Conservation (phyloP, 768 basidiomycete genomes). For the Suillus subaureus region DNA sequence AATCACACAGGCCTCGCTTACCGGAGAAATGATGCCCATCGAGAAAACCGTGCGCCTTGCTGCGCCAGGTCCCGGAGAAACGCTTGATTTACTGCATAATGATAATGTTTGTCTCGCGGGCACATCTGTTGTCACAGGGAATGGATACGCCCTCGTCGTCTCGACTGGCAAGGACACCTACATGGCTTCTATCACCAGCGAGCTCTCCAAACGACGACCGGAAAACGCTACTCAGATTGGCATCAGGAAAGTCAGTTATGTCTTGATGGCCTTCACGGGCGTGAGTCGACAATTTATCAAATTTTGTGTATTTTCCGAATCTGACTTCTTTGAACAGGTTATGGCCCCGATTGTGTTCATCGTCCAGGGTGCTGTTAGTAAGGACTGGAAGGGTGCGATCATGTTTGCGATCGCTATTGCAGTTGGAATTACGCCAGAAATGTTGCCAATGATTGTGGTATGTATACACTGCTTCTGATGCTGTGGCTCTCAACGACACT, state of each 20-base stretch:
- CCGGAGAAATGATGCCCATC: conserved; percentile 38
- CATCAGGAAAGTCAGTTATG: conserved; percentile 37
- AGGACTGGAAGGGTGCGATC: conserved; percentile 33
- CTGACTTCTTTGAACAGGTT: conserved; percentile 17
- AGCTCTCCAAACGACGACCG: conserved; percentile 33
- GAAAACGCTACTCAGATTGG: conserved; percentile 36
- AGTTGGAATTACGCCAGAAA: conserved; percentile 34
- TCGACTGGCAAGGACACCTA: conserved; percentile 36
- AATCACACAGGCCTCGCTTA: conserved; percentile 38
- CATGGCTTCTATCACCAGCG: conserved; percentile 37
- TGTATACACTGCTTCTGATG: conserved; percentile 4
- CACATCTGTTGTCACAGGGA: conserved; percentile 37
- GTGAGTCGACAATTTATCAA: conserved; percentile 17
- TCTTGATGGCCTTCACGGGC: conserved; percentile 32
- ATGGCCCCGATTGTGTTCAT: conserved; percentile 34
- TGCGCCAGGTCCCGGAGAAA: conserved; percentile 18
- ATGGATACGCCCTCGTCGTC: conserved; percentile 32
- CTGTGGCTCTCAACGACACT: conserved; percentile 18
- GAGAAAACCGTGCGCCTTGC: conserved; percentile 29
- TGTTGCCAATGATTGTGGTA: conserved; percentile 38
- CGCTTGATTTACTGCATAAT: conserved; percentile 34
- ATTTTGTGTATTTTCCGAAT: background rate
- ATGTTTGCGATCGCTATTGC: conserved; percentile 35
- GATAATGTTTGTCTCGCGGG: conserved; percentile 36
- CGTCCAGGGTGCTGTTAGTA: conserved; percentile 33